Conservation (phyloP, 768 basidiomycete species). For the Suillus variegatus region DNA sequence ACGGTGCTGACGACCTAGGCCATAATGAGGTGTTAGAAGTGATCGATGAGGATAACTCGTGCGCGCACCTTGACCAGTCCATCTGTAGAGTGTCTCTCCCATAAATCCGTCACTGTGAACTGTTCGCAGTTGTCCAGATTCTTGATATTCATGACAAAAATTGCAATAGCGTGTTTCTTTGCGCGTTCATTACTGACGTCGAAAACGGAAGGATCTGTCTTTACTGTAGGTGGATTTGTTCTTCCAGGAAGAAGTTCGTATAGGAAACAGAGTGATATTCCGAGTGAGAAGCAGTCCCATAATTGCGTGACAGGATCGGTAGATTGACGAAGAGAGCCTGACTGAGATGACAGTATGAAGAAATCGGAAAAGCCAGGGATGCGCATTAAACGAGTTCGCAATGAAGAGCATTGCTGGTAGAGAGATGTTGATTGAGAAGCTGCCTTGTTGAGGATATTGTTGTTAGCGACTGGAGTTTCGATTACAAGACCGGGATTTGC, state of each 20-base stretch:
- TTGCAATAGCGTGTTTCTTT: constrained; percentile 88
- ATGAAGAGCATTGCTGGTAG: constrained; percentile 87
- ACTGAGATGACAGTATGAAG: constrained; percentile 59
- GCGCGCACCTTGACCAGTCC: constrained; percentile 87
- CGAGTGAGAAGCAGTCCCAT: constrained; percentile 92
- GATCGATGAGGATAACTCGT: constrained; percentile 1
- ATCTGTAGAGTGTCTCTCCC: constrained; percentile 88
- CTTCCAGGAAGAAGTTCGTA: constrained; percentile 80
- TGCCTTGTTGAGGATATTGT: constrained; percentile 88
- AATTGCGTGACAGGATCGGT: constrained; percentile 94
- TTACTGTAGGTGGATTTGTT: constrained; percentile 41
- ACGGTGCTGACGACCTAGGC: constrained; percentile 86
- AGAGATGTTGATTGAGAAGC: constrained; percentile 87
- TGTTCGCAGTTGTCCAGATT: constrained; percentile 70
- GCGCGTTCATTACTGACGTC: constrained; percentile 76
- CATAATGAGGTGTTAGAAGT: constrained; percentile 8
- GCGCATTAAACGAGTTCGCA: constrained; percentile 76
- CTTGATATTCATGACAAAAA: constrained; percentile 88
- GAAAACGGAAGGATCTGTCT: constrained; percentile 64
- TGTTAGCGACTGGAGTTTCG: constrained; percentile 75
- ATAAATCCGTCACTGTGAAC: constrained; percentile 91
- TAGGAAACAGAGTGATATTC: constrained; percentile 92
- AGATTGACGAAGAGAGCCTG: constrained; percentile 66
- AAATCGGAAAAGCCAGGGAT: constrained; percentile 73
- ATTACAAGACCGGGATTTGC: constrained; percentile 65